phyloP scores from a whole-genome alignment of 2,329 filamentous ascomycete species.

The Fusarium veterinarium region DNA sequence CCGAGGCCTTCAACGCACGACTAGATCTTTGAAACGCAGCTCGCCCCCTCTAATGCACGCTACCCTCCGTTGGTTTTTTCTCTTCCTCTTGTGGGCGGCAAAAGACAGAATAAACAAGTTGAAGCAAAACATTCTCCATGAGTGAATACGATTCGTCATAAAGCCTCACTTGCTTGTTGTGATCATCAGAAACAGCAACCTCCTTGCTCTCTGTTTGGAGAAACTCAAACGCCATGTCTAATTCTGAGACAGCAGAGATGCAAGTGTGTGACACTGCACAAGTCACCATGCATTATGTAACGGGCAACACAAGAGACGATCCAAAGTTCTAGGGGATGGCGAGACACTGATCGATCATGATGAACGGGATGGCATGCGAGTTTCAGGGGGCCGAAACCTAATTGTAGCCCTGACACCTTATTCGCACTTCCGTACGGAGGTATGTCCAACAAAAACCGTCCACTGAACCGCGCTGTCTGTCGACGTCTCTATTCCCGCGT shows the following conservation, averaged over 20 bases:
- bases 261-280: constrained; percentile 7
- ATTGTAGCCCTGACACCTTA: constrained; percentile 26
- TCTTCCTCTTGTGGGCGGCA: not conserved
- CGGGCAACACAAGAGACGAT: constrained; percentile 23
- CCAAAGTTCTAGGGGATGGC: constrained; percentile 20
- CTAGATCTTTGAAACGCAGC: constrained; percentile 28
- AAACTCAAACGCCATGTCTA: constrained; percentile 18
- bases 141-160: constrained; percentile 23
- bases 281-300: constrained; percentile 14
- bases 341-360: constrained; percentile 15
- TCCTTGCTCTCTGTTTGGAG: constrained; percentile 8
- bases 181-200: constrained; percentile 5
- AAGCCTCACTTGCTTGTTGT: constrained; percentile 5
- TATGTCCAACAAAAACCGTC: not conserved
- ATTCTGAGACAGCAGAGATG: constrained; percentile 20
- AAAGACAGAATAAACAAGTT: not conserved
- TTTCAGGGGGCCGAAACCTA: constrained; percentile 34
- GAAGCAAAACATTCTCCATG: not conserved
- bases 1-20: constrained; percentile 25
- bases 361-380: constrained; percentile 24
- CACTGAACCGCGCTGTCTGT: not conserved
- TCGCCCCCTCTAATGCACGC: constrained; percentile 18
- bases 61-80: constrained; percentile 7
- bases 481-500: not conserved
- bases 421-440: constrained; percentile 4